Base-by-base conservation (phyloP, 2,329 filamentous ascomycete species). In the Metarhizium rileyi region DNA sequence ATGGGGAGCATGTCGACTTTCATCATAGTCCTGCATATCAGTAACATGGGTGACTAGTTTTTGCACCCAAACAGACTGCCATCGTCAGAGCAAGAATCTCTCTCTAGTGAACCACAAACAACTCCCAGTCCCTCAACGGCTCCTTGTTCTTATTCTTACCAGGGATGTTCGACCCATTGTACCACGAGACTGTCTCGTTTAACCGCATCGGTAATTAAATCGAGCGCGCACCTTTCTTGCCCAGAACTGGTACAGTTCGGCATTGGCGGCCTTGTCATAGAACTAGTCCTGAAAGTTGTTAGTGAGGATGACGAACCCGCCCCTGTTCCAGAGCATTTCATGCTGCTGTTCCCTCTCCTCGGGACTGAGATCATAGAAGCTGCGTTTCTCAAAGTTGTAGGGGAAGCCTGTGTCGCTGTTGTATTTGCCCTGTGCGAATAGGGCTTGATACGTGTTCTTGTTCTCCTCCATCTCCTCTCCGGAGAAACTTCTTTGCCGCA, bases 191-290 rank as follows among this genome's bases (percentile, higher is more conserved):
- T 56, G 10, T 73, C 69, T 10, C 63, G 58, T 46, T 72, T 70
- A 8, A 59, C 59, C 1, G 71, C 68, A 52, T 78, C 68, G 2
- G 64, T 63, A 48, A 79, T 64, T 63, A 48, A 79, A 64, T 1
- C 75, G 64, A 7, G 59, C 60, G 1, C 70, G 61, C 0, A 67
- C 66, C 54, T 74, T 75, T 26, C 61, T 63, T 1, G 61, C 63
- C 70, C 75, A 78, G 58, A 76, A 78, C 2, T 72, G 62, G 52
- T 77, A 78, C 1, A 67, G 61, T 3, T 63, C 60, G 3, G 64
- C 59, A 53, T 77, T 79, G 3, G 69, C 69, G 45, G 70, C 64
- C 3, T 58, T 49, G 22, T 73, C 62, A 8, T 64, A 57, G 12
- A 14, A 7, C 10, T 36, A 14, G 2, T 75, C 47, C 18, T 68